Percentiles rank a stretch among this genome's conserved stretches.
phyloP scores from a whole-genome alignment of 2,329 filamentous ascomycete species.

The Aspergillus oerlinghausenensis region DNA sequence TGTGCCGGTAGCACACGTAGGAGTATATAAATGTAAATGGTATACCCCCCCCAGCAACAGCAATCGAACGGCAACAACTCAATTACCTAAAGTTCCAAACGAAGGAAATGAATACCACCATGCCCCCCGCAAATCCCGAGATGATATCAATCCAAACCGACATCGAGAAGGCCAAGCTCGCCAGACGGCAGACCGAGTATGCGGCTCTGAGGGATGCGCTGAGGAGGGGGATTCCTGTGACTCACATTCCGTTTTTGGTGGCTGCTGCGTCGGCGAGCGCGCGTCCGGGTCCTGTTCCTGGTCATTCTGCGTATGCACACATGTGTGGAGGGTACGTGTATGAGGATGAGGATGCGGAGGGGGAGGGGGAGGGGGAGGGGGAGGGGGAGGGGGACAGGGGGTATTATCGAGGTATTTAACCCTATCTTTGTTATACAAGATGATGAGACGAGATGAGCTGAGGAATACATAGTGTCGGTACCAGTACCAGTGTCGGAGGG shows the following conservation, averaged over 20 bases:
- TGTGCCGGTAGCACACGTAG: too few relatives aligned
- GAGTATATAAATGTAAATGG: neutral
- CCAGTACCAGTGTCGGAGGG: too few relatives aligned
- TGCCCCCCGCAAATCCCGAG: too few relatives aligned
- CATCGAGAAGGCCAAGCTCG: slow-evolving; percentile 6
- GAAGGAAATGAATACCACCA: neutral
- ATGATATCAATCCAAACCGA: neutral
- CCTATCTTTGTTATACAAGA: too few relatives aligned
- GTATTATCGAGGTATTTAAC: neutral
- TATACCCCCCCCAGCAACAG: neutral
- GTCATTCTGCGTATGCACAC: too few relatives aligned
- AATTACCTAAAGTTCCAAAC: too few relatives aligned
- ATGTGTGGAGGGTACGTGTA: too few relatives aligned
- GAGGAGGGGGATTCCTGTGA: neutral
- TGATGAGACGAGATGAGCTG: too few relatives aligned
- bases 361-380: neutral
- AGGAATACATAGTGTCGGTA: too few relatives aligned
- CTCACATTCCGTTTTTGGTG: slow-evolving; percentile 2
- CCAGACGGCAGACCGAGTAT: slow-evolving; percentile 5
- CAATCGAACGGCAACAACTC: too few relatives aligned
- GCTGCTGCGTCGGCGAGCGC: neutral
- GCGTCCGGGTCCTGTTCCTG: too few relatives aligned
- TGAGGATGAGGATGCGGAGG: too few relatives aligned
- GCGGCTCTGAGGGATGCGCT: slow-evolving; percentile 6
- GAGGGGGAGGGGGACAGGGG: neutral